Evolutionary conservation across 495 filamentous ascomycete genomes (phyloP), one percentile per base, ranked within the genome.

Genomic region (Viridothelium virens): DNA sequence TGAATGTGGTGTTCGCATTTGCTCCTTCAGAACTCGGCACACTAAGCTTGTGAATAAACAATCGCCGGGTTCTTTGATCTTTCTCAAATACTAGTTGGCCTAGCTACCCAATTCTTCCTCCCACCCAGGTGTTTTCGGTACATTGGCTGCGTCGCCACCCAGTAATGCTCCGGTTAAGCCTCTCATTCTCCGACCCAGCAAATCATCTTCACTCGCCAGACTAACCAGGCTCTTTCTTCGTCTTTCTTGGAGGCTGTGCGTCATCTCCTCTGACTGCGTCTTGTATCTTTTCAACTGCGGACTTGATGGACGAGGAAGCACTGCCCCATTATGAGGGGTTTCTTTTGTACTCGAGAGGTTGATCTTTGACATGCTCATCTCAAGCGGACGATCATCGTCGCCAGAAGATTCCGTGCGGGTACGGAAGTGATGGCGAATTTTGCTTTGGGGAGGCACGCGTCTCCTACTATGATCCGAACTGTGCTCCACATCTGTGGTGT

Each of bases 111-210:
- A 44, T 44, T 44, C 41, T 44, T 59, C 25, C 53, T 59, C 31
- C 31, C 31, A 33, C 7, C 53, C 53, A 34, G 53, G 53, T 3
- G 53, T 59, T 31, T 59, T 59, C 7, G 53, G 53, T 10, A 31
- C 53, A 36, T 36, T 6, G 6, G 33, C 53, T 36, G 31, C 53
- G 14, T 64, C 68, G 44, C 48, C 66, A 14, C 91, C 89, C 77
- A 90, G 92, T 79, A 97, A 79, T 10, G 89, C 85, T 3, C 88
- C 86, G 6, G 90, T 86, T 36, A 97, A 74, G 5, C 89, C 90
- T 71, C 89, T 85, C 92, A 97, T 97, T 50, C 92, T 79, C 64
- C 92, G 79, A 6, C 87, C 86, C 14, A 97, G 74, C 65, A 97
- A 73, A 79, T 96, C 91, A 67, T 95, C 91, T 67, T 88, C 86